Percentiles rank a stretch among this genome's conserved stretches.
Conservation (phyloP, 805 yeast species). For the Yamadazyma tumulicola region DNA sequence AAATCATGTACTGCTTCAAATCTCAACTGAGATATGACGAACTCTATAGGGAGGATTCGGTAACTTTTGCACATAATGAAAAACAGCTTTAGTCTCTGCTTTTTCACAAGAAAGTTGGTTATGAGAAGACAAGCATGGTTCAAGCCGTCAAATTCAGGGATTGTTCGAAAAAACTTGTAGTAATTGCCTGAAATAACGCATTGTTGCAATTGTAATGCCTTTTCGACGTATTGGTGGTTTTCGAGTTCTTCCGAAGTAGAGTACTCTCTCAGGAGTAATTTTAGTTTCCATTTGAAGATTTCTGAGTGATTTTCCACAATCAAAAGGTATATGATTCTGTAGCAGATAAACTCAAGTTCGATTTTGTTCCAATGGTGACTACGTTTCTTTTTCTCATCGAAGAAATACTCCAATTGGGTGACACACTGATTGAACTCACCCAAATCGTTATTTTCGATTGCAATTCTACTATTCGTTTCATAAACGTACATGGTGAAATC, state of each 20-base stretch:
- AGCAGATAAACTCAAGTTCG: conserved; percentile 65
- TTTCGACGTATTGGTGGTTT: conserved; percentile 13
- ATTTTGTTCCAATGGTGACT: conserved; percentile 6
- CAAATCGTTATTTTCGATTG: conserved; percentile 75
- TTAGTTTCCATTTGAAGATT: conserved; percentile 39
- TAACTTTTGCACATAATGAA: conserved; percentile 55
- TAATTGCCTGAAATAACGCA: conserved; percentile 29
- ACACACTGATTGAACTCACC: conserved; percentile 97
- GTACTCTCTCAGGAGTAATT: conserved; percentile 9
- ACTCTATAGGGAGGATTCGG: conserved; percentile 39
- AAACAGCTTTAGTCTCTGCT: conserved; percentile 57
- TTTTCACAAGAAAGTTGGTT: conserved; percentile 46
- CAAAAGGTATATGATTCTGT: conserved; percentile 69
- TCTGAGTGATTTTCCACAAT: conserved; percentile 67
- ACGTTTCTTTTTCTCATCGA: conserved; percentile 27
- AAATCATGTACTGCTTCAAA: conserved; percentile 39
- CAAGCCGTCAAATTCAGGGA: conserved; percentile 13
- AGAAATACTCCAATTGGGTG: conserved; percentile 68
- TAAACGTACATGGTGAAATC: conserved; percentile 76
- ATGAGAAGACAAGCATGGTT: conserved; percentile 21
- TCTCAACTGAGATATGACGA: conserved; percentile 35
- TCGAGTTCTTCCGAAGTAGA: conserved; percentile 10
- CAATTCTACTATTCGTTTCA: conserved; percentile 83
- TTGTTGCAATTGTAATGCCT: conserved; percentile 15
- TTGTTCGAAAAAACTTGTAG: conserved; percentile 45